phyloP scores from a whole-genome alignment of 1,284 basidiomycete genomes.

The Cryptococcus sp. region DNA sequence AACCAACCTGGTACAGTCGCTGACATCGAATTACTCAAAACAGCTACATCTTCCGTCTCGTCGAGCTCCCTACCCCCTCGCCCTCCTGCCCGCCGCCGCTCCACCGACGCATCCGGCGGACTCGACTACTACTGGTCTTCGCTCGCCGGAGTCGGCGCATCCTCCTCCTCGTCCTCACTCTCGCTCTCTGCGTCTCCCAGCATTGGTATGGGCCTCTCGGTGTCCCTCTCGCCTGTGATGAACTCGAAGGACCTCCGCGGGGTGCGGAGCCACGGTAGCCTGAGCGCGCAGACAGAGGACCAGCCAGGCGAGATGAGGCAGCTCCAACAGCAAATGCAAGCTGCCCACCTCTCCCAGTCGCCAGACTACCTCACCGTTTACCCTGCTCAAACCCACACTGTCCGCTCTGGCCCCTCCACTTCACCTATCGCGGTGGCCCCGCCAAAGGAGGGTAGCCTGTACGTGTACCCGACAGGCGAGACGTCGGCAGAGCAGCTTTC shows the following conservation, averaged over 20 bases:
- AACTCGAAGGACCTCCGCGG: not conserved
- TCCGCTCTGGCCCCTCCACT: no score
- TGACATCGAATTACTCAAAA: not conserved
- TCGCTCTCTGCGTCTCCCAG: conserved; percentile 20
- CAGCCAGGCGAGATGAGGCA: not conserved
- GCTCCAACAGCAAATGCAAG: no score
- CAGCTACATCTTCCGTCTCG: conserved; percentile 19
- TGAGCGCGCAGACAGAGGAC: not conserved
- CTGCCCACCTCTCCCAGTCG: no score
- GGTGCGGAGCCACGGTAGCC: not conserved
- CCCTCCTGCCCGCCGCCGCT: conserved; percentile 22
- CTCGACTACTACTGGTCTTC: conserved; percentile 46
- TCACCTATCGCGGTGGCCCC: no score
- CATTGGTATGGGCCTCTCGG: not conserved
- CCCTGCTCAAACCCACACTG: no score
- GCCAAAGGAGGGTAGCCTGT: no score
- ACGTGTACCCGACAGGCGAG: no score
- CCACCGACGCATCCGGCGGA: conserved; percentile 37
- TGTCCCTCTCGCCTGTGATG: not conserved
- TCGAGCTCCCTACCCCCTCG: conserved; percentile 12
- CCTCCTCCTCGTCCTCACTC: conserved; percentile 34
- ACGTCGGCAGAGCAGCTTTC: no score
- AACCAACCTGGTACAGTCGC: no score
- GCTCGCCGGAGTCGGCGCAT: conserved; percentile 39
- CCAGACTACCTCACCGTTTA: no score